These are phyloP conservation scores for Euptelea pleiosperma DNA, from an alignment of 164 flowering plant species.

Conservation along the genomic window DNA sequence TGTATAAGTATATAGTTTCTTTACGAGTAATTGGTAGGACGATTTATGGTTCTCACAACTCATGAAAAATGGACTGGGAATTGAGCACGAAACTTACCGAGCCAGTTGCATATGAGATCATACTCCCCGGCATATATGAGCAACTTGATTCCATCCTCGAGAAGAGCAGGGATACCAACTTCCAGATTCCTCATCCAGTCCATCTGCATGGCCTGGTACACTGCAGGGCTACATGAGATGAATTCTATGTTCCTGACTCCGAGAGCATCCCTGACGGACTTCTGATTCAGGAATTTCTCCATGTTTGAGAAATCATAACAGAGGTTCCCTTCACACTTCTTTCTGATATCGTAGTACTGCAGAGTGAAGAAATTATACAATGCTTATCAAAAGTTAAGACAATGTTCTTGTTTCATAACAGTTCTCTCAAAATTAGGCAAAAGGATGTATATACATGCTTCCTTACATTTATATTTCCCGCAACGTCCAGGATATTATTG, in stretches of 20 bases:
- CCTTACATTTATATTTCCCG: constrained; percentile 56
- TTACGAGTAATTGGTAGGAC: not conserved
- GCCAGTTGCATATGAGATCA: constrained; percentile 4
- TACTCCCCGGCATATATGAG: not conserved
- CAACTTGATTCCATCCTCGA: not conserved
- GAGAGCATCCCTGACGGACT: not conserved
- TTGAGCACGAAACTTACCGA: constrained; percentile 1
- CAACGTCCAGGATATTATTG: constrained; percentile 36
- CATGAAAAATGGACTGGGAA: not conserved
- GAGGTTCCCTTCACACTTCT: constrained; percentile 53
- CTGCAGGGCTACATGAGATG: constrained; percentile 46
- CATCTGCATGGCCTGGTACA: not conserved
- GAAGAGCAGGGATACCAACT: constrained; percentile 4
- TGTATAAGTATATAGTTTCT: not conserved
- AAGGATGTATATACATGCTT: not conserved
- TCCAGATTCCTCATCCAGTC: constrained; percentile 17
- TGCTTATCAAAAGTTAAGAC: not conserved
- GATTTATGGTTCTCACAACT: not conserved
- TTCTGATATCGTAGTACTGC: not conserved
- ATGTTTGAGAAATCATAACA: constrained; percentile 80
- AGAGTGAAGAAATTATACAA: not conserved
- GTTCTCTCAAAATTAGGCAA: not conserved
- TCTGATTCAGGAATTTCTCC: constrained; percentile 54
- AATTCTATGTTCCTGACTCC: not conserved
- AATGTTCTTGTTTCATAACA: not conserved